Base-by-base conservation (phyloP, 345 rosid species). In the Lumnitzera racemosa region DNA sequence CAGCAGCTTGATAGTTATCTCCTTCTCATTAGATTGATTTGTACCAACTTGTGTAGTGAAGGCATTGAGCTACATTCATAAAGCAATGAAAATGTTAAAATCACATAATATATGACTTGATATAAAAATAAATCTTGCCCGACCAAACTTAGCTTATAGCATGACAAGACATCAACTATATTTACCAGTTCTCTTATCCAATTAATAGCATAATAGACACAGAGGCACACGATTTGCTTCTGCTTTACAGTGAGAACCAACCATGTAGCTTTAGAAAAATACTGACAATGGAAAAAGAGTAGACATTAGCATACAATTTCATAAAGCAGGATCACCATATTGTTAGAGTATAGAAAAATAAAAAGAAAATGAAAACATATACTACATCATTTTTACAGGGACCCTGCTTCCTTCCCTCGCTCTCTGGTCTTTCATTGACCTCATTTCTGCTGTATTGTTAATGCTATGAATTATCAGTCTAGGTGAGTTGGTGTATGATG, bases 141-240 rank as follows among this genome's bases (percentile, higher is more conserved):
- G 61, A 50, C 25, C 61, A 61, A 66, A 58, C 66, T 49, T 65
- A 49, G 46, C 50, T 55, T 53, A 53, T 41, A 27, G 51, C 54
- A 46, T 47, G 17, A 63, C 51, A 63, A 46, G 41, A 53, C 57
- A 61, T 59, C 51, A 55, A 74, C 41, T 61, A 24, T 55, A 70
- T 62, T 71, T 72, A 87, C 95, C 74, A 90, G 79, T 83, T 90
- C 97, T 63, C 90, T 63, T 51, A 87, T 83, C 91, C 95, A 87
- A 66, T 90, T 90, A 61, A 75, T 64, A 17, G 95, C 91, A 77
- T 78, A 79, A 74, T 77, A 90, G 68, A 90, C 74, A 58, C 83
- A 90, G 47, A 87, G 73, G 59, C 77, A 80, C 57, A 73, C 66
- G 60, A 83, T 71, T 53, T 87, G 78, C 76, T 74, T 83, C 86